Evolutionary conservation across 1,139 yeast species (phyloP).

Genomic region (Pneumocystis sp.): DNA sequence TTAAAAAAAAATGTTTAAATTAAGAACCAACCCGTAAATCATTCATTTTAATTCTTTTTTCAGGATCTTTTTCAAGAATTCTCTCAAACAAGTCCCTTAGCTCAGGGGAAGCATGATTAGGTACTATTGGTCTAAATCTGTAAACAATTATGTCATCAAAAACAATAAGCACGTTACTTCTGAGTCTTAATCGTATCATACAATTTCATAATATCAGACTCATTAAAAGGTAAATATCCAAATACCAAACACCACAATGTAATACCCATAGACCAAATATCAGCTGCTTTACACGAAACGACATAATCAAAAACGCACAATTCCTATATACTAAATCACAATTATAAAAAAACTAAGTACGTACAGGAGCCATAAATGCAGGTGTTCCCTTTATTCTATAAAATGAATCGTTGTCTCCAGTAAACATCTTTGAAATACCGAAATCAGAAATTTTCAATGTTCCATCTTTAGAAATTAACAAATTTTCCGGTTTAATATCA

Average conservation of each 20-base stretch:
- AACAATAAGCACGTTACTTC: constrained; percentile 12
- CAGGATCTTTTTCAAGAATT: constrained; percentile 39
- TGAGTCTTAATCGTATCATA: constrained; percentile 22
- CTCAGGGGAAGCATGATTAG: constrained; percentile 14
- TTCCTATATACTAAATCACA: constrained; percentile 60
- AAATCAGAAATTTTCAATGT: constrained; percentile 85
- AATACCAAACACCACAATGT: constrained; percentile 31
- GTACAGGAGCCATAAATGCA: constrained; percentile 60
- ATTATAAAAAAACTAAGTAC: constrained; percentile 22
- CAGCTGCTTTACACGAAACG: constrained; percentile 48
- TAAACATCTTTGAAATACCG: constrained; percentile 68
- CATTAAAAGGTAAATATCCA: constrained; percentile 29
- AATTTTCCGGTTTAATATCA: constrained; percentile 88
- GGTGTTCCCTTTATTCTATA: constrained; percentile 70
- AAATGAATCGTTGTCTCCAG: constrained; percentile 29
- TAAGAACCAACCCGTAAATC: constrained; percentile 26
- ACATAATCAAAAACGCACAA: constrained; percentile 30
- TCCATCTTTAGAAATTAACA: constrained; percentile 56
- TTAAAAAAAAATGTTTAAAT: constrained; percentile 9
- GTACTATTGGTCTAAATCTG: constrained; percentile 7
- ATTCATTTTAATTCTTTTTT: constrained; percentile 37
- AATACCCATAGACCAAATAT: constrained; percentile 70
- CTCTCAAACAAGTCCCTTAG: constrained; percentile 21
- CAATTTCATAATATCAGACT: constrained; percentile 36
- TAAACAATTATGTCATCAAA: background rate